These are phyloP conservation scores for Penicillium sp. DNA, from an alignment of 2,329 filamentous ascomycete species.

Conservation along the genomic window DNA sequence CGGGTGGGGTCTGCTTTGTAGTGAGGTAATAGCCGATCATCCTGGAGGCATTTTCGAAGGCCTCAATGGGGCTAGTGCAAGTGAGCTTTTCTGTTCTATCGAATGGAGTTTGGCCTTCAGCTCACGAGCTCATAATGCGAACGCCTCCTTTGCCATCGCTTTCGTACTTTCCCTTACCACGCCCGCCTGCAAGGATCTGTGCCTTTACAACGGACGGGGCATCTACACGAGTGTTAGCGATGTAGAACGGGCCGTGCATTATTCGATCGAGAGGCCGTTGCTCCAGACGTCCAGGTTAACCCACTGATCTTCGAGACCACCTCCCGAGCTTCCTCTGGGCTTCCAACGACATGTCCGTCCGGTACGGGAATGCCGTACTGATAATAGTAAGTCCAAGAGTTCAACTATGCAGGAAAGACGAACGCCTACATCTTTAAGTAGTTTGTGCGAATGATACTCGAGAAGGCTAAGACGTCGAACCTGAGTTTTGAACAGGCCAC, in stretches of 20 bases:
- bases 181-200: constrained; percentile 36
- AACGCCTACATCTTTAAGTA: constrained; percentile 26
- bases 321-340: constrained; percentile 24
- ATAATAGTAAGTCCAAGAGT: not conserved
- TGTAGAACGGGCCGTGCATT: not conserved
- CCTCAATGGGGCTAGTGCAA: constrained; percentile 26
- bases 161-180: constrained; percentile 33
- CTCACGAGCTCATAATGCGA: constrained; percentile 30
- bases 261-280: not conserved
- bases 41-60: constrained; percentile 28
- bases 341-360: constrained; percentile 27
- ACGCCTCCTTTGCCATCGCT: constrained; percentile 35
- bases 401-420: no score
- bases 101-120: not conserved
- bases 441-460: constrained; percentile 29
- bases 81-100: not conserved
- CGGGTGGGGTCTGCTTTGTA: constrained; percentile 33
- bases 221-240: constrained; percentile 15
- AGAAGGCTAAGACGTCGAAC: constrained; percentile 25
- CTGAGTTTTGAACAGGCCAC: constrained; percentile 15
- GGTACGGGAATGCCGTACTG: constrained; percentile 34
- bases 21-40: constrained; percentile 34
- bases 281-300: not conserved
- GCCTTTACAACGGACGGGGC: constrained; percentile 34
- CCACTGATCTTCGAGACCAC: constrained; percentile 30